These are phyloP conservation scores for Plenodomus tracheiphilus DNA, from an alignment of 2,329 filamentous ascomycete genomes.

Conservation along the genomic window DNA sequence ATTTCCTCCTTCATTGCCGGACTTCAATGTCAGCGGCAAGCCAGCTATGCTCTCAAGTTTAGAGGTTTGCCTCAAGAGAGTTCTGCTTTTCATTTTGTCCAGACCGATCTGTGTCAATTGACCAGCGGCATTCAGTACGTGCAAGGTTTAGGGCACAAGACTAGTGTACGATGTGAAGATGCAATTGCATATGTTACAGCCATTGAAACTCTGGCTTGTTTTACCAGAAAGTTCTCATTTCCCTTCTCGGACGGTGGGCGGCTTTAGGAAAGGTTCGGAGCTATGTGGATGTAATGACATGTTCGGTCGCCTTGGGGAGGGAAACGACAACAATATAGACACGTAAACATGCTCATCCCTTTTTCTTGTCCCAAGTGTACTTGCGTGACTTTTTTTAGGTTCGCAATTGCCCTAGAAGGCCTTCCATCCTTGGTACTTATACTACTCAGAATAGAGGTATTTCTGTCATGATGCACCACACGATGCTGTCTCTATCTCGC, in stretches of 20 bases:
- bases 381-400: too few relatives aligned
- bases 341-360: too few relatives aligned
- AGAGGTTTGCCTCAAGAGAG: not conserved
- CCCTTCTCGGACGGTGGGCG: not conserved
- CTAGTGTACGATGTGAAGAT: constrained; percentile 14
- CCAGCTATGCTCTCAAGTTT: not conserved
- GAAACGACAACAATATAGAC: not conserved
- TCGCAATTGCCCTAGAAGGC: too few relatives aligned
- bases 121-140: not conserved
- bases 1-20: not conserved
- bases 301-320: not conserved
- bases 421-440: too few relatives aligned
- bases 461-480: too few relatives aligned
- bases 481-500: too few relatives aligned
- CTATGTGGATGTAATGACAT: not conserved
- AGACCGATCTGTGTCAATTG: not conserved
- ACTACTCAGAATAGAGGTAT: too few relatives aligned
- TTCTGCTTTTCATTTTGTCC: not conserved
- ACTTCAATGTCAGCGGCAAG: not conserved
- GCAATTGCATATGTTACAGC: constrained; percentile 6
- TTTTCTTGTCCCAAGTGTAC: too few relatives aligned
- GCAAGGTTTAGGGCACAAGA: not conserved
- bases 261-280: not conserved
- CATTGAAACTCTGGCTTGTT: constrained; percentile 10
- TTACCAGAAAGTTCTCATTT: constrained; percentile 6